Base-by-base conservation (phyloP, 257 asterid species). In the Solanum pinnatisectum region DNA sequence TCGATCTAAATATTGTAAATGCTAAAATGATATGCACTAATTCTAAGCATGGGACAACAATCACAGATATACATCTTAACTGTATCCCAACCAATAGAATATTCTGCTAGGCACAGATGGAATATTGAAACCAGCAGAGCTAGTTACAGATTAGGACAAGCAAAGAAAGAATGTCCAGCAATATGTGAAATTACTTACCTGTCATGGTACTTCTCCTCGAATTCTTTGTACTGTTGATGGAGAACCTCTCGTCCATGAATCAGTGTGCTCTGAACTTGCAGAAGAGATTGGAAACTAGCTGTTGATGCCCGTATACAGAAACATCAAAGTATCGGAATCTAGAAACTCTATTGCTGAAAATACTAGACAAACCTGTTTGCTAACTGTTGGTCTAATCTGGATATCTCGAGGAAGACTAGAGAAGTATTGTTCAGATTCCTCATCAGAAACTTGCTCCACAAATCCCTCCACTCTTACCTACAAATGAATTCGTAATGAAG, bases 381-480 rank as follows among this genome's bases (percentile, higher is more conserved):
- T 94, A 89, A 94, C 94, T 79, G 94, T 92, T 84, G 98, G 96
- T 77, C 98, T 96, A 89, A 95, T 94, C 90, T 92, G 96, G 91
- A 95, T 93, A 87, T 96, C 98, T 91, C 93, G 92, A 40, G 97
- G 96, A 81, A 95, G 98, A 90, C 95, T 95, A 91, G 93, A 94
- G 88, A 94, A 95, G 91, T 91, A 94, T 86, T 90, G 92, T 68
- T 94, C 95, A 88, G 98, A 92, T 91, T 94, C 98, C 92, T 94
- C 97, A 46, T 94, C 95, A 30, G 95, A 91, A 33, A 94, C 94
- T 90, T 92, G 94, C 76, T 92, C 91, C 83, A 94, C 98, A 8
- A 94, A 85, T 81, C 98, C 98, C 91, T 95, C 98, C 74, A 95
- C 90, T 91, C 98, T 94, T 87, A 95, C 95, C 98, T 94, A 90